Conservation (phyloP, 345 rosid genomes). For the Citrus australasica region DNA sequence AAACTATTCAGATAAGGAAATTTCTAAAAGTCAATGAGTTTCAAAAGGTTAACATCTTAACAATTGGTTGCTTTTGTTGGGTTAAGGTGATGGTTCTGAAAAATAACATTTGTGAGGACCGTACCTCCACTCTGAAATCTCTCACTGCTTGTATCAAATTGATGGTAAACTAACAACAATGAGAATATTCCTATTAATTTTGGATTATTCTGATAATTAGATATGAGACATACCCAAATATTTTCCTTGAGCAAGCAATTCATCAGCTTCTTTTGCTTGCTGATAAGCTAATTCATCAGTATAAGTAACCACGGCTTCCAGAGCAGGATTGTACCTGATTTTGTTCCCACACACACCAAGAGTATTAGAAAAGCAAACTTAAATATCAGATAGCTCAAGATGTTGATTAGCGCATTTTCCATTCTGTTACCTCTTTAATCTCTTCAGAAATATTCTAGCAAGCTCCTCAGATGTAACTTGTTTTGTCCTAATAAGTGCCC, state of each 20-base stretch:
- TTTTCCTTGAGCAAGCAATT: constrained; percentile 69
- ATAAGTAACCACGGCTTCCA: constrained; percentile 68
- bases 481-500: constrained; percentile 65
- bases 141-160: not conserved
- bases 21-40: not conserved
- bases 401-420: not conserved
- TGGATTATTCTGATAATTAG: not conserved
- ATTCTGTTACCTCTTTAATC: constrained; percentile 55
- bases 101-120: not conserved
- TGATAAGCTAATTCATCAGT: constrained; percentile 76
- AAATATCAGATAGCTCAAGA: not conserved
- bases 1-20: not conserved
- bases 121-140: not conserved
- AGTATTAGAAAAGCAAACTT: not conserved
- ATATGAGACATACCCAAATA: constrained; percentile 52
- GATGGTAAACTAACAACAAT: not conserved
- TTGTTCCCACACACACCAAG: constrained; percentile 13
- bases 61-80: not conserved
- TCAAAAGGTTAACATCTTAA: not conserved
- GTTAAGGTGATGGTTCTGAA: not conserved
- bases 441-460: constrained; percentile 48
- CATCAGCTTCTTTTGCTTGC: constrained; percentile 86
- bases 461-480: constrained; percentile 74
- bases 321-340: constrained; percentile 62
- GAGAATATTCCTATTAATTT: not conserved